These are phyloP conservation scores for Datura wrightii DNA, from an alignment of 257 asterid species.

Conservation along the genomic window DNA sequence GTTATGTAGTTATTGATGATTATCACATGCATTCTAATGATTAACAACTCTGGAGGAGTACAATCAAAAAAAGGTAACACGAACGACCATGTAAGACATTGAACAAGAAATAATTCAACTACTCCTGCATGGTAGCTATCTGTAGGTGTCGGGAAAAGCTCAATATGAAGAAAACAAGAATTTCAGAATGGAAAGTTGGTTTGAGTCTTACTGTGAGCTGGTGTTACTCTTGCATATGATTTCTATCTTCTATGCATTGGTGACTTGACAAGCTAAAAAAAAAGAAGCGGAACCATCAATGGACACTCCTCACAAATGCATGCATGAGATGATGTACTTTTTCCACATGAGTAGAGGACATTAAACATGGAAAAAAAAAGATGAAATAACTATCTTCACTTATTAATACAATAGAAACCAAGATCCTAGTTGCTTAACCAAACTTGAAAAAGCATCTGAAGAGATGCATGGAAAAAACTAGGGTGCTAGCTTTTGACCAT, in stretches of 20 bases:
- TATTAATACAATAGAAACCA: conserved; percentile 12
- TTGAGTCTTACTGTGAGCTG: neutral
- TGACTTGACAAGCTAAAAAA: neutral
- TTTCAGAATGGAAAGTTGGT: neutral
- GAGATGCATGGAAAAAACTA: neutral
- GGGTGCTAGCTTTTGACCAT: neutral
- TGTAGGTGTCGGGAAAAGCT: neutral
- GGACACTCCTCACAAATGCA: neutral
- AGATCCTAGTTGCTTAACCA: neutral
- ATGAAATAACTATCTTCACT: neutral
- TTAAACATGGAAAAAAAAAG: neutral
- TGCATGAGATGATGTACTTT: conserved; percentile 21
- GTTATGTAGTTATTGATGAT: neutral
- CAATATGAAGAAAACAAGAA: conserved; percentile 7
- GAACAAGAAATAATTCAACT: neutral
- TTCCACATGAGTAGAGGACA: neutral
- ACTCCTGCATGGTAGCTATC: conserved; percentile 22
- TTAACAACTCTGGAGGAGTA: conserved; percentile 23
- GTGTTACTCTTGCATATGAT: neutral
- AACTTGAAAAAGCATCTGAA: conserved; percentile 5
- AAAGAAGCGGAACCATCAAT: neutral
- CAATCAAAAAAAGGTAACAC: neutral
- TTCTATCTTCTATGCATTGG: neutral
- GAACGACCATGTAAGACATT: neutral
- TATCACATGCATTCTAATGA: neutral